Base-by-base conservation (phyloP, 1,284 basidiomycete species). In the Anthracocystis setariae region DNA sequence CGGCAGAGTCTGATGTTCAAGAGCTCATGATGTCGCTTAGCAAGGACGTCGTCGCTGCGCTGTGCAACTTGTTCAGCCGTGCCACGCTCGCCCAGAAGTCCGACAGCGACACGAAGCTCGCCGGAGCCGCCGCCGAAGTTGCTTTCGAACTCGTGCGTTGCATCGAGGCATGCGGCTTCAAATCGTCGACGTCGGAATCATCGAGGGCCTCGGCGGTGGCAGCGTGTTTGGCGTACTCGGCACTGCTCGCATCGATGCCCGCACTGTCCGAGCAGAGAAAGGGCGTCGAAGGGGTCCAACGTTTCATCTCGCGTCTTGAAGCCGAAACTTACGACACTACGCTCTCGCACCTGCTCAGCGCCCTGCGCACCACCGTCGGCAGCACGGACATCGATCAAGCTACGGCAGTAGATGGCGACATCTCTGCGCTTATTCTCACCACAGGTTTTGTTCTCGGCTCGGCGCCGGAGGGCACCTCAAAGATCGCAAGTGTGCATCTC, bases 381-480 rank as follows among this genome's bases (percentile, higher is more conserved):
- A 18, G 27, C 43, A 25, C 15, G 15, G 46, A 25, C n/a, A 27
- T 38, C 10, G 46, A 37, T 5, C 33, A 54, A 29, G 47, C 54
- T 13, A 44, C 37, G 15, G 20, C 40, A 25, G 18, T 20, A 24
- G 59, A 62, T n/a, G 33, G 27, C 37, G 55, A 47, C 27, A 27
- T 24, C 20, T 55, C 59, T 0, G 47, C 69, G 0, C 40, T 73
- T 5, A 52, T 76, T 8, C 13, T n/a, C 20, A 64, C 61, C 4
- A 18, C 70, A 5, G 62, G 64, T 3, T 47, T 74, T 2, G 43
- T 61, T 13, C 40, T 78, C n/a, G 60, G 61, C 27, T 49, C 54
- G 13, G 71, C 52, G 3, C 74, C 74, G 0, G 54, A 66, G 15
- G 68, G 65, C n/a, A 72, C 73, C 0, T 67, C 74, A 9, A 63